Percentiles rank a stretch among this genome's conserved stretches.
Conservation (phyloP, 2,329 filamentous ascomycete species). For the Aspergillus sp. region DNA sequence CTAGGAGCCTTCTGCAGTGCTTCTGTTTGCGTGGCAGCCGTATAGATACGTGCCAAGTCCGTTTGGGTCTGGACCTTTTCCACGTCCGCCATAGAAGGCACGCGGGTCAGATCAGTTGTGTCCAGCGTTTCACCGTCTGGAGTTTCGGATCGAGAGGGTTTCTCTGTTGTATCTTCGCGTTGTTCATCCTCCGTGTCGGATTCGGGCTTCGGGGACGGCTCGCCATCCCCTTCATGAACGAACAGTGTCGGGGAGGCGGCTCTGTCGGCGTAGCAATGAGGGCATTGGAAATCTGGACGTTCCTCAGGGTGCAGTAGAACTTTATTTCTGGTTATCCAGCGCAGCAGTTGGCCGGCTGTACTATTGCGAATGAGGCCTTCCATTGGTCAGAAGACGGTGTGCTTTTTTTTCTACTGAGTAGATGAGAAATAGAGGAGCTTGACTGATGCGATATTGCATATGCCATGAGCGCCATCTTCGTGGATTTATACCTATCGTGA, state of each 20-base stretch:
- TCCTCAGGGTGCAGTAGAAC: constrained; percentile 4
- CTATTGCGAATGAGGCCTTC: background rate
- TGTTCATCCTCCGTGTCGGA: background rate
- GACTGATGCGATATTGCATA: background rate
- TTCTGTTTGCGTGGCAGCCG: constrained; percentile 6
- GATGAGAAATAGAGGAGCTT: background rate
- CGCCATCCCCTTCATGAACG: background rate
- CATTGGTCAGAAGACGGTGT: background rate
- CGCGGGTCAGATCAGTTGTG: background rate
- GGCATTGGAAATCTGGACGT: constrained; percentile 4
- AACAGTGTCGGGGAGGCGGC: background rate
- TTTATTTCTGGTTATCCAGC: background rate
- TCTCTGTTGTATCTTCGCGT: background rate
- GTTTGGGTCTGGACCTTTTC: constrained; percentile 6
- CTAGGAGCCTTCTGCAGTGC: constrained; percentile 1
- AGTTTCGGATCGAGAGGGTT: background rate
- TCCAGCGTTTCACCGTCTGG: background rate
- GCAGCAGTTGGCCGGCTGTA: constrained; percentile 5
- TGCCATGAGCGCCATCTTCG: background rate
- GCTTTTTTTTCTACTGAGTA: too few species aligned
- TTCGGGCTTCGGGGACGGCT: background rate
- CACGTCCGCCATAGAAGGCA: constrained; percentile 6
- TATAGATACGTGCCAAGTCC: constrained; percentile 3
- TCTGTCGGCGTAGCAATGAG: constrained; percentile 1
- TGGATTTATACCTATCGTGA: background rate